Evolutionary conservation across 2,329 filamentous ascomycete genomes (phyloP), one percentile per base, ranked within the genome.

Genomic region (Neurospora sp.): DNA sequence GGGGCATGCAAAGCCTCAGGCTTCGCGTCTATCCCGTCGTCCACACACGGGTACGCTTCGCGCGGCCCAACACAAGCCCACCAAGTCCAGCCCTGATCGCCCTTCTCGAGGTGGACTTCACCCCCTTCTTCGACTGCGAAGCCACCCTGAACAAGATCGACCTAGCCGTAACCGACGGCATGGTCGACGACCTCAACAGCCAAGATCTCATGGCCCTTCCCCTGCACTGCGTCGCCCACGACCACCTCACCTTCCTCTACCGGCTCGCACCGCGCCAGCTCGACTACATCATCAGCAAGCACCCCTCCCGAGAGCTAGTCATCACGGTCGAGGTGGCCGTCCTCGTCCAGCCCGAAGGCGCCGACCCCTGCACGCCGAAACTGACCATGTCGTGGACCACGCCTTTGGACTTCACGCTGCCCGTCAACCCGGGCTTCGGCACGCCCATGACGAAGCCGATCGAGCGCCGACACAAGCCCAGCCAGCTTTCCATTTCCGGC

Each of bases 181-280:
- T 79, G 15, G 85, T 91, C 19, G 84, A 89, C 69, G 82, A 87
- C 70, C 83, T 91, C 15, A 87, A 86, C 72, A 79, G 80, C 43
- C 78, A 83, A 65, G 80, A 83, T 1, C 84, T 83, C 36, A 78
- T 87, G 71, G 71, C 76, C n/a, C 80, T 90, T 23, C 87, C 88
- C 4, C 81, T 90, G 36, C 82, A 83, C 57, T 90, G 89, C 76
- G 88, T 88, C 15, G 87, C 91, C 17, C 89, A 91, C 74, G 92
- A 95, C 76, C 91, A 93, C 77, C 81, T 92, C 72, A 91, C 90
- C 1, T 88, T 93, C 74, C 82, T 94, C 68, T 95, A 93, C 80
- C 87, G 86, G 68, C 85, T 92, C 70, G 80, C 81, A 11, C 87
- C 88, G 1, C 80, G 81, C 43, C 81, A 83, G 67, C 80, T 79